Evolutionary conservation across 1,284 basidiomycete genomes (phyloP).

Genomic region (Sphagnurus paluster): DNA sequence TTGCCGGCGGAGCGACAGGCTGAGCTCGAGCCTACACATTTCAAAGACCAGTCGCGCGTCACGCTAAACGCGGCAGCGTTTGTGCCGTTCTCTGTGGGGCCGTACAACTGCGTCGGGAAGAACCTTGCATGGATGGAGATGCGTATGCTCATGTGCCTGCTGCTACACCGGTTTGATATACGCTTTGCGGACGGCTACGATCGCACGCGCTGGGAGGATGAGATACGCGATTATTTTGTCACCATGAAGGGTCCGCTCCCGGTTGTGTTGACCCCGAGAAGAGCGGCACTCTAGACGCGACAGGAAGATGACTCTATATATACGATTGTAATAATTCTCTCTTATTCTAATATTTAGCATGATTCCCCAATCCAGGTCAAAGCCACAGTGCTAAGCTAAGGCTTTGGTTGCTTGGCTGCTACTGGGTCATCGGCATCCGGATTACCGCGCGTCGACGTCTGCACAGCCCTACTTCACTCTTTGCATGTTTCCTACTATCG

Average conservation of each 20-base stretch:
- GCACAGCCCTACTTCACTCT: too few species aligned
- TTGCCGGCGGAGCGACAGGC: slow-evolving; percentile 26
- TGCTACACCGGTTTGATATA: slow-evolving; percentile 34
- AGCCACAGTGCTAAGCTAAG: too few species aligned
- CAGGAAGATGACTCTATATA: too few species aligned
- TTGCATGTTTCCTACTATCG: too few species aligned
- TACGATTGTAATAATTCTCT: too few species aligned
- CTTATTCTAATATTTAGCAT: too few species aligned
- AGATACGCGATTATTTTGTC: slow-evolving; percentile 35
- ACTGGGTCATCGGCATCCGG: too few species aligned
- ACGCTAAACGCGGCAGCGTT: slow-evolving; percentile 32
- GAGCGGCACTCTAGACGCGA: too few species aligned
- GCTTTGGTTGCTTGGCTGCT: too few species aligned
- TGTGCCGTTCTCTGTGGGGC: slow-evolving; percentile 39
- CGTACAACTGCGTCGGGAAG: slow-evolving; percentile 39
- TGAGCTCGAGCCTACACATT: slow-evolving; percentile 29
- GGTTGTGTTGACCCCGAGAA: slow-evolving; percentile 27
- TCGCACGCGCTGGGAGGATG: slow-evolving; percentile 27
- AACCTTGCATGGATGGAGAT: slow-evolving; percentile 40
- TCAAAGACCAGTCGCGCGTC: slow-evolving; percentile 24
- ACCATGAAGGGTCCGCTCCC: slow-evolving; percentile 31
- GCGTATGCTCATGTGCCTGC: slow-evolving; percentile 33
- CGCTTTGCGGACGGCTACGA: slow-evolving; percentile 30
- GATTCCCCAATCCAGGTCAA: too few species aligned
- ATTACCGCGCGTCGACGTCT: too few species aligned